Conservation (phyloP, 805 yeast species). For the Ogataea nonfermentans region DNA sequence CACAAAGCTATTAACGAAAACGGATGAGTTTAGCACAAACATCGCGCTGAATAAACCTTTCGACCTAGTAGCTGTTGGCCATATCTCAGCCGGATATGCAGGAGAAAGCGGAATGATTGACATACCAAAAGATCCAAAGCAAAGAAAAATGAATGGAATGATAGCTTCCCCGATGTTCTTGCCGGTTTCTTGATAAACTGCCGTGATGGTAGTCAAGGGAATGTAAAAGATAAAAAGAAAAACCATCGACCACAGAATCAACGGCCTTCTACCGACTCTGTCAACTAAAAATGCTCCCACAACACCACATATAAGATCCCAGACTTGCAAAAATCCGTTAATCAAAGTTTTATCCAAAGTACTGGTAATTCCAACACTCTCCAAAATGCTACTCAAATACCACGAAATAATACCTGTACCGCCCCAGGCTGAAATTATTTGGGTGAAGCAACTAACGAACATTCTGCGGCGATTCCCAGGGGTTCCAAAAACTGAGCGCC, state of each 20-base stretch:
- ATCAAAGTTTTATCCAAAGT: slow-evolving; percentile 44
- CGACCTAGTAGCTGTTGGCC: slow-evolving; percentile 55
- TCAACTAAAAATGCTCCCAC: slow-evolving; percentile 32
- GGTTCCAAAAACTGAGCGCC: slow-evolving; percentile 35
- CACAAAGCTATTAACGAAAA: slow-evolving; percentile 24
- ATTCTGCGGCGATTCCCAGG: slow-evolving; percentile 39
- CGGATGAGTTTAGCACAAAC: slow-evolving; percentile 14
- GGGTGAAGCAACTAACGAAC: slow-evolving; percentile 31
- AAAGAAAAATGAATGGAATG: slow-evolving; percentile 20
- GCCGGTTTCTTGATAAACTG: slow-evolving; percentile 23
- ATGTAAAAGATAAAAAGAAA: slow-evolving; percentile 39
- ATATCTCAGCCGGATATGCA: slow-evolving; percentile 45
- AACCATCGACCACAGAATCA: slow-evolving; percentile 35
- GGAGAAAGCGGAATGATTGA: slow-evolving; percentile 43
- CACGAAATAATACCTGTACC: slow-evolving; percentile 48
- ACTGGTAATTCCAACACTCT: slow-evolving; percentile 51
- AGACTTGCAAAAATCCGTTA: slow-evolving; percentile 49
- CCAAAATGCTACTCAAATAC: slow-evolving; percentile 44
- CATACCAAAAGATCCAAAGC: slow-evolving; percentile 40
- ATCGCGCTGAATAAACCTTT: slow-evolving; percentile 51
- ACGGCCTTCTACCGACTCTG: slow-evolving; percentile 36
- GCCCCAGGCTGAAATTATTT: slow-evolving; percentile 37
- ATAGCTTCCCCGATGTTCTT: slow-evolving; percentile 18
- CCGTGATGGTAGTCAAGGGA: slow-evolving; percentile 47
- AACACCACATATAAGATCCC: slow-evolving; percentile 38